These are phyloP conservation scores for Neurospora discreta DNA, from an alignment of 495 filamentous ascomycete genomes.

Conservation along the genomic window DNA sequence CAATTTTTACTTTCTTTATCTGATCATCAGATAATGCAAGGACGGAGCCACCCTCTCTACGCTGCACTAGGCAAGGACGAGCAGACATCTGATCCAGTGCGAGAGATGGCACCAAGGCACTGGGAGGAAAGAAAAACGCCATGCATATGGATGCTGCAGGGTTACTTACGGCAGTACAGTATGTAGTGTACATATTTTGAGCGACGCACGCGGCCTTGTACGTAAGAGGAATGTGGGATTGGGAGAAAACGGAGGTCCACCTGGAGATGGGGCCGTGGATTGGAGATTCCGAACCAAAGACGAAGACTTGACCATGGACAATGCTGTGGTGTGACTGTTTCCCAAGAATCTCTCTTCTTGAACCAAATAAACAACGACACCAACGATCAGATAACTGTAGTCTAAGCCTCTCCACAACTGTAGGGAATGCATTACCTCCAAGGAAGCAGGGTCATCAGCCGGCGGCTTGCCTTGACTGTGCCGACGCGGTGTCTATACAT, in stretches of 20 bases:
- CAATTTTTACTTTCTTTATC: conserved; percentile 9
- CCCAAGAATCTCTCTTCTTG: no score
- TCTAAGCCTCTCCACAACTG: no score
- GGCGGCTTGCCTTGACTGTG: no score
- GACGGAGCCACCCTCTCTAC: no score
- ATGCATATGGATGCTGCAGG: not conserved
- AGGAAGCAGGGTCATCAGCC: no score
- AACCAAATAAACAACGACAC: no score
- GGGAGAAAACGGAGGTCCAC: not conserved
- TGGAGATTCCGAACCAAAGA: not conserved
- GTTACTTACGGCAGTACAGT: no score
- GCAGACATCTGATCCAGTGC: not conserved
- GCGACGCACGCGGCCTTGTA: not conserved
- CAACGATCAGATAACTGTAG: no score
- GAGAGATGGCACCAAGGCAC: not conserved
- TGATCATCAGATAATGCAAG: conserved; percentile 16
- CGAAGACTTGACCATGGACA: not conserved
- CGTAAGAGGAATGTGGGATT: not conserved
- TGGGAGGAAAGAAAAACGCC: not conserved
- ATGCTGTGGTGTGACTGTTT: not conserved
- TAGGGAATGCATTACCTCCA: no score
- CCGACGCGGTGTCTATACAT: no score
- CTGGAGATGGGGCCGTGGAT: not conserved
- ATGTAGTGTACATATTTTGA: no score
- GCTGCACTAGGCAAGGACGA: no score